Conservation (phyloP, 1,284 basidiomycete genomes). For the Moesziomyces sp. region DNA sequence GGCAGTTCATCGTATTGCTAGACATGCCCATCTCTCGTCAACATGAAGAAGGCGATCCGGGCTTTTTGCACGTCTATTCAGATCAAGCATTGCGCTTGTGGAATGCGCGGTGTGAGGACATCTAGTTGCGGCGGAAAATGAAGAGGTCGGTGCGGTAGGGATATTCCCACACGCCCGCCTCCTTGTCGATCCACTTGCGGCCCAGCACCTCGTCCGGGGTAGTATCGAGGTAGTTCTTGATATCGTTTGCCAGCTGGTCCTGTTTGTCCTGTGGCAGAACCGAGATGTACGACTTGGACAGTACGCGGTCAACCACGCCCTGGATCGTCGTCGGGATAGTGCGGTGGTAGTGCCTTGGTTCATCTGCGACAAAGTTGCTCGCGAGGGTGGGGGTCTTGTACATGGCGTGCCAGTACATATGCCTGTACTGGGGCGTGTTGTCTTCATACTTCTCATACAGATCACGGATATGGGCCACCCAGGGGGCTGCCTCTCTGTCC, state of each 20-base stretch:
- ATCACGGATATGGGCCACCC: conserved; percentile 59
- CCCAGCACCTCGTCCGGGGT: conserved; percentile 41
- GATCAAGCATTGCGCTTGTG: too few relatives aligned
- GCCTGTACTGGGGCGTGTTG: conserved; percentile 61
- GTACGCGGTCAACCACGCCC: conserved; percentile 48
- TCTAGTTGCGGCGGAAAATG: conserved; percentile 45
- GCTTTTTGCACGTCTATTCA: too few relatives aligned
- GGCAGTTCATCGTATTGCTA: too few relatives aligned
- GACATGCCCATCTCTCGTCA: too few relatives aligned
- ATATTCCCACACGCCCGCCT: conserved; percentile 58
- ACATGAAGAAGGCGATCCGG: too few relatives aligned
- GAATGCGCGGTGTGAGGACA: background rate
- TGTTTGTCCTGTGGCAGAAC: conserved; percentile 46
- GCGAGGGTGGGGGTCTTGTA: conserved; percentile 44
- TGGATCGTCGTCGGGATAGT: conserved; percentile 53
- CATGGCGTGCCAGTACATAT: conserved; percentile 61
- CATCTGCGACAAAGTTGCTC: conserved; percentile 32
- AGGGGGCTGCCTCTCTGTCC: conserved; percentile 58
- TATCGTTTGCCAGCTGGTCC: conserved; percentile 22
- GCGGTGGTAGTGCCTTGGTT: conserved; percentile 43
- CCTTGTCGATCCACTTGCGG: conserved; percentile 59
- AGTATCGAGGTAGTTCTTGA: conserved; percentile 34
- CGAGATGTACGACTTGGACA: conserved; percentile 61
- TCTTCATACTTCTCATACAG: conserved; percentile 60
- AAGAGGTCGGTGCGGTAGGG: conserved; percentile 47